Conservation (phyloP, 495 filamentous ascomycete species). For the Trichoderma parareesei region DNA sequence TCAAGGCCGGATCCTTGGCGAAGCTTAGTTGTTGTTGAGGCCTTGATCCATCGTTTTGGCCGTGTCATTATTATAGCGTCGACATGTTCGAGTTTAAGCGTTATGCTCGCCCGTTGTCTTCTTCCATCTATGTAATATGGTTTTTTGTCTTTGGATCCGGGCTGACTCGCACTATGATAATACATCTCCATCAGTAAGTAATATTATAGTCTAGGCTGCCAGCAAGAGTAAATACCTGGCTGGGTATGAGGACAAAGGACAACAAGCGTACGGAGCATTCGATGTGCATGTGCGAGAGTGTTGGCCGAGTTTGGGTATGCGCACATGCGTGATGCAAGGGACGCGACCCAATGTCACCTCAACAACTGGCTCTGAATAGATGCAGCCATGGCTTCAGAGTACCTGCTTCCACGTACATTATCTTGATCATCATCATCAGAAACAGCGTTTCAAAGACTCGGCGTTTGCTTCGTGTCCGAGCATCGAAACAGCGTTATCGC, state of each 20-base stretch:
- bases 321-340: not conserved
- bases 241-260: no score
- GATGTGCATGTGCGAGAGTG: not conserved
- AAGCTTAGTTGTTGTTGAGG: not conserved
- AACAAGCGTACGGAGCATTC: no score
- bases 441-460: not conserved
- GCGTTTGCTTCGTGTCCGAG: no score
- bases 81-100: no score
- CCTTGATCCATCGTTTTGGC: not conserved
- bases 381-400: not conserved
- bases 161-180: no score
- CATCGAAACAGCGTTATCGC: not conserved
- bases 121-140: no score
- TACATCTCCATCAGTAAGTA: no score
- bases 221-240: no score
- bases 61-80: no score
- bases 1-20: not conserved
- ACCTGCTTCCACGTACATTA: not conserved
- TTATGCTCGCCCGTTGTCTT: no score
- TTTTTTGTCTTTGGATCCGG: no score
- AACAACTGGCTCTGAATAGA: not conserved
- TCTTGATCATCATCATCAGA: not conserved
- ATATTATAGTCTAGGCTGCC: no score
- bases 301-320: not conserved
- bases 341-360: not conserved